phyloP scores from a whole-genome alignment of 2,329 filamentous ascomycete genomes.

The Penicillium thymicola region DNA sequence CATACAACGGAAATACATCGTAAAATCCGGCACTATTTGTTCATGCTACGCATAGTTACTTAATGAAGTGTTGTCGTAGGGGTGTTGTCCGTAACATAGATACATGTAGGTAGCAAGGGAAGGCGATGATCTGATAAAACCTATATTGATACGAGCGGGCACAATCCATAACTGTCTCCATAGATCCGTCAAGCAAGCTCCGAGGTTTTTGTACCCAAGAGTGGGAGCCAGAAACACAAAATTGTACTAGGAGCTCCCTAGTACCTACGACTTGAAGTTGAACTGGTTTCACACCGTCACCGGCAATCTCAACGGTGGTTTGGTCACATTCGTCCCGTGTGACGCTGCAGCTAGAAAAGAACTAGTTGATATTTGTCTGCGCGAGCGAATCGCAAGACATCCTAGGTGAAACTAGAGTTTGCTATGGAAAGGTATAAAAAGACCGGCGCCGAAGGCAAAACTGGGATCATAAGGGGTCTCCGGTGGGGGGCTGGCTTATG shows the following conservation, averaged over 20 bases:
- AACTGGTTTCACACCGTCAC: background rate
- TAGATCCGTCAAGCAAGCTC: background rate
- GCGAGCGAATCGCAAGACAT: background rate
- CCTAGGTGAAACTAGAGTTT: background rate
- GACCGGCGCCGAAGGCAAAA: background rate
- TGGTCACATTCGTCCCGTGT: background rate
- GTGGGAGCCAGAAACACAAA: background rate
- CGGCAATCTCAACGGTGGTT: background rate
- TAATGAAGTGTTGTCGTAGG: background rate
- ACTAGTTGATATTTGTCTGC: background rate
- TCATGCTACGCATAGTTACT: no score
- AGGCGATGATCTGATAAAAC: no score
- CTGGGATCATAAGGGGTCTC: background rate
- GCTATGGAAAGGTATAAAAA: background rate
- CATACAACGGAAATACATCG: no score
- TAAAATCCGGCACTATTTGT: no score
- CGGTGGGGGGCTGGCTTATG: background rate
- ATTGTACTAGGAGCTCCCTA: background rate
- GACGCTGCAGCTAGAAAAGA: background rate
- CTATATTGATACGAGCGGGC: no score
- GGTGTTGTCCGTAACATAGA: background rate
- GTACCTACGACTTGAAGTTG: background rate
- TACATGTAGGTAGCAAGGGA: background rate
- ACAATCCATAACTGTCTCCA: no score
- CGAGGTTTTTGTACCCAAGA: background rate